Base-by-base conservation (phyloP, 345 rosid genomes). In the Gossypium australe region DNA sequence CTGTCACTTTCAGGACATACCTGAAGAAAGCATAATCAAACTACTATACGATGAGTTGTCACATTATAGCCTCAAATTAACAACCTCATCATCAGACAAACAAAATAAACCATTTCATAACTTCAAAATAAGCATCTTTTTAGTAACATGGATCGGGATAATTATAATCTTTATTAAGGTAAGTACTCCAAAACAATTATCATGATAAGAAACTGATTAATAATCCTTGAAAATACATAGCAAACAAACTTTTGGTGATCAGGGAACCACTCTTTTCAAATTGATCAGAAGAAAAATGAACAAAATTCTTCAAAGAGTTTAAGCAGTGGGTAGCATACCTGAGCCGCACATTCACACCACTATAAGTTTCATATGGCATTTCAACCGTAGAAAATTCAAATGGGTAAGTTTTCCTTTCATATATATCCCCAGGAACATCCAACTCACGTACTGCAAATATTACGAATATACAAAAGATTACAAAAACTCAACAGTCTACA, bases 361-460 rank as follows among this genome's bases (percentile, higher is more conserved):
- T 91, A 83, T 91, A 95, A 7, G 99, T 89, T 86, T 95, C 98
- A 49, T 93, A 86, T 2, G 98, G 98, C 99, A 95, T 93, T 87
- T 95, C 98, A 74, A 95, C 98, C 0, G 93, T 89, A 17, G 99
- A 86, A 79, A 95, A 95, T 72, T 95, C 99, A 79, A 95, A 95
- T 7, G 96, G 89, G 67, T 93, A 95, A 11, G 96, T 79, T 79
- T 95, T 95, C 64, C 84, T 86, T 84, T 95, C 99, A 67, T 89
- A 90, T 80, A 95, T 84, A 72, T 95, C 98, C 79, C 99, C 98
- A 72, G 97, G 99, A 74, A 95, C 89, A 86, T 95, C 99, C 85
- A 95, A 79, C 80, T 95, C 97, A 66, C 97, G 98, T 41, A 95
- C 99, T 95, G 90, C 75, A 79, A 79, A 62, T 68, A 64, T 79